Evolutionary conservation across 805 yeast species (phyloP).

Genomic region (Wickerhamiella bombiphila): DNA sequence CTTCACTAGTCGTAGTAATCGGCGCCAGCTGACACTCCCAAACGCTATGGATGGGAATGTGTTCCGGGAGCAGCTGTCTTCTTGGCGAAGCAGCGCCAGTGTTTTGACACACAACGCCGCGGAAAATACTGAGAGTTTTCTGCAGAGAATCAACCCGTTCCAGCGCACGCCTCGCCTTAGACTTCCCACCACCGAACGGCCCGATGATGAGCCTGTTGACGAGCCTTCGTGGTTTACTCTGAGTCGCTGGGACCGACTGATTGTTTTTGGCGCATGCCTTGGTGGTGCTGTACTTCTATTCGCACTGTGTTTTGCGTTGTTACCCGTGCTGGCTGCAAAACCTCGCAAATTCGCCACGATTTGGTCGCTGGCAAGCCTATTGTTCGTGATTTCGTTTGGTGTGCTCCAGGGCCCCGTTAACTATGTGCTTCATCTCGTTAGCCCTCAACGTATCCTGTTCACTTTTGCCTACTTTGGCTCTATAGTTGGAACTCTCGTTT

Average conservation of each 20-base stretch:
- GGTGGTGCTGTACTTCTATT: constrained; percentile 71
- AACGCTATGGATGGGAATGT: constrained; percentile 19
- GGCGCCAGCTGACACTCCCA: no score
- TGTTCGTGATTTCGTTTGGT: constrained; percentile 82
- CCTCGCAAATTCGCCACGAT: constrained; percentile 76
- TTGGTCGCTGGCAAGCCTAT: constrained; percentile 84
- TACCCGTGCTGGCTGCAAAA: constrained; percentile 77
- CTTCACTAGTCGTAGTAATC: no score
- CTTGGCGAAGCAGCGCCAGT: constrained; percentile 20
- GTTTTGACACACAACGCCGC: constrained; percentile 14
- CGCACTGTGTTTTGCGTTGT: constrained; percentile 60
- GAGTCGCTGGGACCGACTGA: constrained; percentile 64
- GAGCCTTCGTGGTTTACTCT: constrained; percentile 28
- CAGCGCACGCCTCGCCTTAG: constrained; percentile 8
- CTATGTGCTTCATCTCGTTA: constrained; percentile 56
- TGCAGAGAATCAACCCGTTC: constrained; percentile 22
- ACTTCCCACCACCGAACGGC: constrained; percentile 18
- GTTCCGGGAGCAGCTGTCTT: constrained; percentile 23
- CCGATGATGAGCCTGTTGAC: constrained; percentile 19
- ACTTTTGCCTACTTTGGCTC: constrained; percentile 69
- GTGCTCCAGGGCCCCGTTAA: constrained; percentile 84
- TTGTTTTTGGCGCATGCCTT: constrained; percentile 65
- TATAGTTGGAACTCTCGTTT: constrained; percentile 62
- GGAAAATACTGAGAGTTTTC: constrained; percentile 14
- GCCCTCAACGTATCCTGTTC: constrained; percentile 66